Evolutionary conservation across 176 grass and related monocot species (phyloP).

Genomic region (Typha latifolia): DNA sequence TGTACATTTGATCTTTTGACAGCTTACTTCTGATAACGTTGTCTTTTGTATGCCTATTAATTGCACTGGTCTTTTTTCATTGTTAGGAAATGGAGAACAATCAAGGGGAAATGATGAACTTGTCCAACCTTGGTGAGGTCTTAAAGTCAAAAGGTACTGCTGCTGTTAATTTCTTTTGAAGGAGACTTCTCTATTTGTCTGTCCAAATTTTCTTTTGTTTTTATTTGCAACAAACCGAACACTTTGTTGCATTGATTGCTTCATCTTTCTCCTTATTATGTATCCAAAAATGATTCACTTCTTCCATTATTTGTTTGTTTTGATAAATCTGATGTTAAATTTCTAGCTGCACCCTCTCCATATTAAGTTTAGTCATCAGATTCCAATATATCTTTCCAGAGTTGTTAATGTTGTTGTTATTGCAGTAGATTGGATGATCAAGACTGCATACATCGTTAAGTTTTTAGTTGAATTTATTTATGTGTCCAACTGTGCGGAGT

Average conservation of each 20-base stretch:
- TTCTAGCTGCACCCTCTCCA: background rate
- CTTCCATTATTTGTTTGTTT: background rate
- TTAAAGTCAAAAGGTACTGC: constrained; percentile 64
- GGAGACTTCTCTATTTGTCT: background rate
- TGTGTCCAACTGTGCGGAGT: background rate
- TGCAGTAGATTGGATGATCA: background rate
- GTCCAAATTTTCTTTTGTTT: background rate
- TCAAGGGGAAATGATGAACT: constrained; percentile 27
- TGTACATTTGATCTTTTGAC: background rate
- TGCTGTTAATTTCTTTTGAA: background rate
- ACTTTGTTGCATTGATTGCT: background rate
- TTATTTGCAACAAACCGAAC: background rate
- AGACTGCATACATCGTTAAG: background rate
- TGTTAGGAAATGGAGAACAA: constrained; percentile 39
- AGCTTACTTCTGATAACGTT: background rate
- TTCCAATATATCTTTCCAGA: background rate
- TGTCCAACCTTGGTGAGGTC: constrained; percentile 53
- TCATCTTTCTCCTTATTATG: background rate
- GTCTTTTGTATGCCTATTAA: background rate
- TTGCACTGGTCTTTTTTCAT: background rate
- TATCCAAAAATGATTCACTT: background rate
- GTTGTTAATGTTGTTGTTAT: background rate
- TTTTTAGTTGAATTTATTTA: constrained; percentile 22
- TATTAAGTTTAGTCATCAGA: background rate
- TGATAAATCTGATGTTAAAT: background rate